Conservation (phyloP, 768 basidiomycete species). For the Tulasnella sp. region DNA sequence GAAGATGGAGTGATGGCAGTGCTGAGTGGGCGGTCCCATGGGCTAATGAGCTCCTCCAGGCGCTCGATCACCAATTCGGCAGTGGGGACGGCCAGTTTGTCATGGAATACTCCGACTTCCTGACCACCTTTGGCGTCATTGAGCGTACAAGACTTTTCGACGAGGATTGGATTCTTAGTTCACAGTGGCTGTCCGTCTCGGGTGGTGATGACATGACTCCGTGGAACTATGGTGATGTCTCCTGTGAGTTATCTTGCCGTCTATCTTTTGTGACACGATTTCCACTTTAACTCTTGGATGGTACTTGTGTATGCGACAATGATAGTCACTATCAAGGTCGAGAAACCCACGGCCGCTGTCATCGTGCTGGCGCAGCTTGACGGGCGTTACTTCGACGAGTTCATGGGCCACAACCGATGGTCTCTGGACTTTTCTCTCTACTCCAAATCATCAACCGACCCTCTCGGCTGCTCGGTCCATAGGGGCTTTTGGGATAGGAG, state of each 20-base stretch:
- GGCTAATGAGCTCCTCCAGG: not conserved
- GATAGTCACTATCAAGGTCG: conserved; percentile 41
- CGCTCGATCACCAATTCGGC: conserved; percentile 3
- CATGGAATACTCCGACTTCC: conserved; percentile 18
- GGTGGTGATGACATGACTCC: conserved; percentile 34
- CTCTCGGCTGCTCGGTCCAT: conserved; percentile 14
- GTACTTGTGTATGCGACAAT: too few species aligned
- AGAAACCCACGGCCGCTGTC: conserved; percentile 33
- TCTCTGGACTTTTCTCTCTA: conserved; percentile 42
- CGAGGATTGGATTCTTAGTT: conserved; percentile 38
- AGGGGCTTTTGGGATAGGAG: conserved; percentile 23
- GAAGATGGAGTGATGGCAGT: conserved; percentile 10
- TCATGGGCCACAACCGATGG: conserved; percentile 37
- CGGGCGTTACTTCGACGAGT: conserved; percentile 39
- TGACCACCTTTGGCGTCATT: conserved; percentile 32
- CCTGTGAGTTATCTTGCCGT: conserved; percentile 31
- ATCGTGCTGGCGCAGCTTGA: conserved; percentile 46
- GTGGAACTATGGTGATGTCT: conserved; percentile 47
- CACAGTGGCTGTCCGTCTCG: conserved; percentile 39
- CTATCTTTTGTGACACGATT: not conserved
- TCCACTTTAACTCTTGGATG: not conserved
- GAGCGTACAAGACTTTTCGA: conserved; percentile 40
- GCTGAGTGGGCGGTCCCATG: not conserved
- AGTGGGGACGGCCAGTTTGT: conserved; percentile 23
- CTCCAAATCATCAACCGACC: conserved; percentile 32